Evolutionary conservation across 306 rosid genomes (phyloP).

Genomic region (Citrullus colocynthis): DNA sequence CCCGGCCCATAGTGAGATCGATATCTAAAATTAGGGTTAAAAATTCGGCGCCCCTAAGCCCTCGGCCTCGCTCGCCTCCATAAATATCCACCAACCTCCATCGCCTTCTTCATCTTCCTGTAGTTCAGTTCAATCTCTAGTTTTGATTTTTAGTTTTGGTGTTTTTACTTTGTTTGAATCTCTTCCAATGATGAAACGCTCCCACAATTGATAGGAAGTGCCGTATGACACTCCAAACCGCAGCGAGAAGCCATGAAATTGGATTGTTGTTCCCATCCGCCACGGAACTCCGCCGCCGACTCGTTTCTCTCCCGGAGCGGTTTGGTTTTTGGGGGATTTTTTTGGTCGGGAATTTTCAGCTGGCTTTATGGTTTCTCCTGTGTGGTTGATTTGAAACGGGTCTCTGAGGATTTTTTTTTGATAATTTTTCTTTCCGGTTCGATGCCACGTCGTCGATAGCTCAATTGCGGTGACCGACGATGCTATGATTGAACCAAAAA

Average conservation of each 20-base stretch:
- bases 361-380: conserved; percentile 5
- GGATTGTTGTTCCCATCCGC: conserved; percentile 21
- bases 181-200: conserved; percentile 48
- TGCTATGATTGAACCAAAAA: conserved; percentile 75
- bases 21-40: not conserved
- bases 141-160: too few species aligned
- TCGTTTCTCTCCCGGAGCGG: conserved; percentile 12
- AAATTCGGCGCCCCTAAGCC: not conserved
- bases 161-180: too few species aligned
- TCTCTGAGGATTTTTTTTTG: conserved; percentile 46
- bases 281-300: not conserved
- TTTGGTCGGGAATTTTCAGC: conserved; percentile 18
- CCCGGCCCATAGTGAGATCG: not conserved
- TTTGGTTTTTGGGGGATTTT: not conserved
- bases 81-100: not conserved
- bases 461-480: conserved; percentile 34
- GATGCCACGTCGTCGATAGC: conserved; percentile 77
- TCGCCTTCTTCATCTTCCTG: not conserved
- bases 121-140: not conserved
- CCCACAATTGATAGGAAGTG: conserved; percentile 92
- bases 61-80: not conserved
- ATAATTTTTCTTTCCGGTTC: conserved; percentile 3
- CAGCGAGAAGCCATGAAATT: conserved; percentile 14
- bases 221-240: conserved; percentile 81
- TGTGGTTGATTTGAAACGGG: conserved; percentile 74